Evolutionary conservation across 176 grass and related monocot genomes (phyloP).

Genomic region (Lolium rigidum): DNA sequence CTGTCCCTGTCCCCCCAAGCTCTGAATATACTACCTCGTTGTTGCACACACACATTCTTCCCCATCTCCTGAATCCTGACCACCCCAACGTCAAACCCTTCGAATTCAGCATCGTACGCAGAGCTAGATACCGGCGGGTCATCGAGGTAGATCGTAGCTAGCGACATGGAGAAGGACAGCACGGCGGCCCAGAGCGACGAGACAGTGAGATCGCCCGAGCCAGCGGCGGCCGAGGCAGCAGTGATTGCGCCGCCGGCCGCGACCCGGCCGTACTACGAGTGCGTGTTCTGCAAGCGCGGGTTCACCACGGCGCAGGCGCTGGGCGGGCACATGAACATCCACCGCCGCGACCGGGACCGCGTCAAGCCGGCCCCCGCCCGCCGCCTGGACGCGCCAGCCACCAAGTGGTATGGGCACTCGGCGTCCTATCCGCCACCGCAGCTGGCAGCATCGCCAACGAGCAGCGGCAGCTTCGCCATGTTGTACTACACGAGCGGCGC

Average conservation of each 20-base stretch:
- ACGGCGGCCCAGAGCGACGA: slow-evolving; percentile 47
- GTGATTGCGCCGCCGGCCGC: background rate
- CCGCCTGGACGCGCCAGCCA: background rate
- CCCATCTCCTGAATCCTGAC: background rate
- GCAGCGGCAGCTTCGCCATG: slow-evolving; percentile 17
- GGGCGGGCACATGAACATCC: slow-evolving; percentile 83
- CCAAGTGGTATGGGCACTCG: background rate
- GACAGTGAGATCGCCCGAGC: background rate
- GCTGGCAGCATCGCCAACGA: background rate
- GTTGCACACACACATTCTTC: background rate
- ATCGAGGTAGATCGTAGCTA: background rate
- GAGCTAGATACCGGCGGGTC: background rate
- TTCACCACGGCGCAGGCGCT: slow-evolving; percentile 78
- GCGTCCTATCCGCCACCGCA: background rate
- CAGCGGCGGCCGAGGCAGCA: background rate
- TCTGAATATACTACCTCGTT: background rate
- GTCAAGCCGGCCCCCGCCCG: slow-evolving; percentile 20
- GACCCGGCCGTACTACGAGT: slow-evolving; percentile 61
- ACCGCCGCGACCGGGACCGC: slow-evolving; percentile 61
- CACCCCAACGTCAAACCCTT: slow-evolving; percentile 15
- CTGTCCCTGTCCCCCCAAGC: background rate
- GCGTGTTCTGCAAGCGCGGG: slow-evolving; percentile 73
- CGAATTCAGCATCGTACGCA: background rate
- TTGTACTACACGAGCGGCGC: background rate
- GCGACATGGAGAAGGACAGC: slow-evolving; percentile 28